Percentiles rank a stretch among this genome's conserved stretches.
Conservation (phyloP, 768 basidiomycete genomes). For the Boletus sensibilis region DNA sequence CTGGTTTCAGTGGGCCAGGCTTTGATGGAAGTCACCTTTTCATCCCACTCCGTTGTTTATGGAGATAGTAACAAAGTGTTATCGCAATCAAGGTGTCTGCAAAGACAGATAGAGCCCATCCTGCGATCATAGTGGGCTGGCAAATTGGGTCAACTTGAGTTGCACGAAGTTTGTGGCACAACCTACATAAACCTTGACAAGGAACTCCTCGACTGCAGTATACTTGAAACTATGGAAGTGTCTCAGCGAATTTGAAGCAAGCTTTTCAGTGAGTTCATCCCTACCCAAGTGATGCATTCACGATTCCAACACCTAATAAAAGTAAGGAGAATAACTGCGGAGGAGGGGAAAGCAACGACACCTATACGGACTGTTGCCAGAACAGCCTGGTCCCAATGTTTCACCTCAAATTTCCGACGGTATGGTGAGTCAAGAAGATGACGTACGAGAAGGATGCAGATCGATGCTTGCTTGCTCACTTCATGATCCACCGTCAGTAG, state of each 20-base stretch:
- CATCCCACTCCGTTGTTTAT: slow-evolving; percentile 8
- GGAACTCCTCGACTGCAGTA: not conserved
- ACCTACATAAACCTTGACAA: not conserved
- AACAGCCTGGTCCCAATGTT: not conserved
- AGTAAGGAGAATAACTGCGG: not conserved
- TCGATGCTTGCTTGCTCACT: slow-evolving; percentile 11
- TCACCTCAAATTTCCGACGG: not conserved
- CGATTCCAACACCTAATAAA: slow-evolving; percentile 10
- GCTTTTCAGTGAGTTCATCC: not conserved
- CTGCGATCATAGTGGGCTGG: not conserved
- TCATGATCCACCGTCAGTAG: not conserved
- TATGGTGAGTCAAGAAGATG: not conserved
- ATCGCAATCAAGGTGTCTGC: slow-evolving; percentile 7
- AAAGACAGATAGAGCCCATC: not conserved
- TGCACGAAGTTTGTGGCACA: not conserved
- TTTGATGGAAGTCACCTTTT: not conserved
- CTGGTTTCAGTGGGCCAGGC: too few species aligned
- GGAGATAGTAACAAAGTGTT: slow-evolving; percentile 13
- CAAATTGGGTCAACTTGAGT: not conserved
- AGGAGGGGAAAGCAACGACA: not conserved
- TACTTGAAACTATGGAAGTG: slow-evolving; percentile 4
- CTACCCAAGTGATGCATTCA: not conserved
- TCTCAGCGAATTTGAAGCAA: not conserved
- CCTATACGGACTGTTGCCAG: slow-evolving; percentile 14
- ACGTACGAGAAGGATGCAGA: slow-evolving; percentile 16